Evolutionary conservation across 768 basidiomycete species (phyloP).

Genomic region (Xanthoconium purpureum): DNA sequence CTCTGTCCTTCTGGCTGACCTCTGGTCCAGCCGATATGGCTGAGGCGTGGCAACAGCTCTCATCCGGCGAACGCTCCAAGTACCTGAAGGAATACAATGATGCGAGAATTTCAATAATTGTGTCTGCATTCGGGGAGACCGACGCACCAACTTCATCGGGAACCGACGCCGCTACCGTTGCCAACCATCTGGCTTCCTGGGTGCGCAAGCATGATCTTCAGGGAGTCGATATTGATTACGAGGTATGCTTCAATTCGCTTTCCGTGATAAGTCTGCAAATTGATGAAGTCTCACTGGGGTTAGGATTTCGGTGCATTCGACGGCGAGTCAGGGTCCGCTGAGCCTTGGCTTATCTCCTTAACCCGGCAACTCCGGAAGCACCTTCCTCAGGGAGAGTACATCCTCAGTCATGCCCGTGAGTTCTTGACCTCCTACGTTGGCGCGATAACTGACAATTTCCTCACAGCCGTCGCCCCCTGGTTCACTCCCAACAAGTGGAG

Average conservation of each 20-base stretch:
- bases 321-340: slow-evolving; percentile 42
- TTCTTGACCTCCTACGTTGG: not conserved
- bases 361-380: slow-evolving; percentile 29
- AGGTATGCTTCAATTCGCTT: not conserved
- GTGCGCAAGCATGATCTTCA: not conserved
- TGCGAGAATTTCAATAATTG: not conserved
- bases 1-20: not conserved
- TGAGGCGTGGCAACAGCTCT: not conserved
- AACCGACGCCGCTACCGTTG: not conserved
- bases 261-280: not conserved
- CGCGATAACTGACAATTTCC: not conserved
- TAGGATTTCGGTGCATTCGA: slow-evolving; percentile 60
- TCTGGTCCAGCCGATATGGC: not conserved
- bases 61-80: not conserved
- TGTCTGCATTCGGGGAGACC: not conserved
- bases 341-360: slow-evolving; percentile 38
- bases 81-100: not conserved
- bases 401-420: slow-evolving; percentile 36
- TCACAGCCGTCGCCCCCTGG: slow-evolving; percentile 41
- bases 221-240: not conserved
- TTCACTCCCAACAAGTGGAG: slow-evolving; percentile 36
- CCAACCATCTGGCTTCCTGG: not conserved
- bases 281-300: not conserved
- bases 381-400: slow-evolving; percentile 34
- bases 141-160: not conserved